Evolutionary conservation across 441 rosid genomes (phyloP).

Genomic region (Eutrema salsugineum): DNA sequence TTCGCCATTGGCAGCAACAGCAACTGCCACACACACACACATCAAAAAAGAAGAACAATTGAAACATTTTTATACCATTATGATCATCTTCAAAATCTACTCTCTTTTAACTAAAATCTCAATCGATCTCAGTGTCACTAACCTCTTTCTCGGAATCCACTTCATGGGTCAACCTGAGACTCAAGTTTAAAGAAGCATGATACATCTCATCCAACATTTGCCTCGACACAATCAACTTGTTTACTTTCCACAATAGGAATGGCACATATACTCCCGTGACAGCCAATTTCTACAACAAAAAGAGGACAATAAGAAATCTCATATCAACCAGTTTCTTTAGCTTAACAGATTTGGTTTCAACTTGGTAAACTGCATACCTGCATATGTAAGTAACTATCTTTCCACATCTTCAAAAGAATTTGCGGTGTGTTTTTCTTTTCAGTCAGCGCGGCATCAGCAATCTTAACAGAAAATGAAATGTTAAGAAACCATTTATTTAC

Average conservation of each 20-base stretch:
- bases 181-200: constrained; percentile 78
- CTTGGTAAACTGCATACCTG: constrained; percentile 44
- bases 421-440: constrained; percentile 60
- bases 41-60: not conserved
- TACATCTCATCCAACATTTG: constrained; percentile 75
- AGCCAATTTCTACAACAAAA: constrained; percentile 54
- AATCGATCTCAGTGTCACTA: not conserved
- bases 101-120: not conserved
- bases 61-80: not conserved
- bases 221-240: constrained; percentile 43
- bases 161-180: constrained; percentile 57
- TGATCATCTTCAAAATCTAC: not conserved
- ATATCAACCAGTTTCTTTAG: not conserved
- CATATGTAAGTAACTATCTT: constrained; percentile 72
- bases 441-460: constrained; percentile 59
- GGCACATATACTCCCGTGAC: constrained; percentile 36
- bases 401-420: constrained; percentile 69
- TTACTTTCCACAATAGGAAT: constrained; percentile 78
- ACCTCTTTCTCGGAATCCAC: constrained; percentile 70
- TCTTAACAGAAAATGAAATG: constrained; percentile 35
- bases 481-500: not conserved
- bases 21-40: constrained; percentile 38
- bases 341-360: not conserved
- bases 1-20: constrained; percentile 38
- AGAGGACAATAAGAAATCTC: constrained; percentile 4